Evolutionary conservation across 345 rosid genomes (phyloP), one percentile per base, ranked within the genome.

Genomic region (Physaria fendleri): DNA sequence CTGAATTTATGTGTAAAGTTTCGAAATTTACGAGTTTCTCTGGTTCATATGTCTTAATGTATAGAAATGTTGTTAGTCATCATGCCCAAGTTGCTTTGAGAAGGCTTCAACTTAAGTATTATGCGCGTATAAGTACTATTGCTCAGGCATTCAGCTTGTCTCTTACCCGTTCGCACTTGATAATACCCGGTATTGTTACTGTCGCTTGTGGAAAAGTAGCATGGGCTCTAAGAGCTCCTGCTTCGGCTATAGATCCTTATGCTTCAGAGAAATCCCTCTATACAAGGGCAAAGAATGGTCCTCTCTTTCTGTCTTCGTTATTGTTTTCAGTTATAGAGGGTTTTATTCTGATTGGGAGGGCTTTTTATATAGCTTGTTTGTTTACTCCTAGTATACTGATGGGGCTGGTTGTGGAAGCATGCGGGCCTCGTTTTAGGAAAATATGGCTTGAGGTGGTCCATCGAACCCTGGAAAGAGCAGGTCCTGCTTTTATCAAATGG

Each of bases 401-500:
- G 95, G 90, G 85, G 8, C 87, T 92, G 5, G 80, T 87, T 76
- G 92, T 74, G 4, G 95, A 85, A 69, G 24, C 38, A 32, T 75
- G 76, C 47, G 99, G 99, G 28, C 62, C 79, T 27, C 66, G 77
- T 42, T 90, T 79, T 71, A 82, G 97, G 76, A 78, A 75, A 59
- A 3, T 66, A 12, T 94, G 95, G 92, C 90, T 94, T 74, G 78
- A 47, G 70, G 68, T 84, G 53, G 77, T 94, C 49, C 99, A 73
- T 68, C 77, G 77, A 37, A 82, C 97, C 1, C 68, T 94, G 17
- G 97, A 90, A 71, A 68, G 58, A 46, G 97, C 99, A 32, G 99
- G 99, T 41, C 97, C 99, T 44, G 99, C 99, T 24, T 90, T 94
- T 68, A 94, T 94, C 63, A 94, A 94, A 79, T 94, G 99, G 99